Conservation (phyloP, 352 stramenopile species). For the Peronospora tabacina region DNA sequence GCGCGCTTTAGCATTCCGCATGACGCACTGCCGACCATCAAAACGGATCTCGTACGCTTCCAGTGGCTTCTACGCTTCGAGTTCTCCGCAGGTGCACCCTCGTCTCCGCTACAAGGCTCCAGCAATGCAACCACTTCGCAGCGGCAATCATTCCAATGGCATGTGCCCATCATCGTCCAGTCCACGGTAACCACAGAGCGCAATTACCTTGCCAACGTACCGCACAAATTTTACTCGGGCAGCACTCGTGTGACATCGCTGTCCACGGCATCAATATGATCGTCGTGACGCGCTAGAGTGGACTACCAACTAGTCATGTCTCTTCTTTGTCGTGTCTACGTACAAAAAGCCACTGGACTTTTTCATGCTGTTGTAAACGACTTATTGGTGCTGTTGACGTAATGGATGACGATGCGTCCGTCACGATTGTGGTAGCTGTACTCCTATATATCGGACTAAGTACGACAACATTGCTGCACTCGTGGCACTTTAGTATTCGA, state of each 20-base stretch:
- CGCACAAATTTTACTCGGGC: slow-evolving; percentile 46
- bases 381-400: slow-evolving; percentile 16
- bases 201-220: slow-evolving; percentile 42
- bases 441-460: neutral
- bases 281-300: slow-evolving; percentile 2
- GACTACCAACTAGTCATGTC: neutral
- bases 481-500: slow-evolving; percentile 23
- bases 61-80: slow-evolving; percentile 57
- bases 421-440: slow-evolving; percentile 7
- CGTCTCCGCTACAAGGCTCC: neutral
- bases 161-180: slow-evolving; percentile 45
- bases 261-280: slow-evolving; percentile 5
- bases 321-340: neutral
- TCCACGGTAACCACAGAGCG: slow-evolving; percentile 24
- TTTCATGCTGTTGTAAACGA: neutral
- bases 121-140: slow-evolving; percentile 3
- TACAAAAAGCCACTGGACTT: neutral
- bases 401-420: slow-evolving; percentile 10
- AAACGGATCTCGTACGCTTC: slow-evolving; percentile 53
- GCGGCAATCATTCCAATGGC: slow-evolving; percentile 45
- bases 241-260: slow-evolving; percentile 28
- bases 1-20: slow-evolving; percentile 48
- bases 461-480: slow-evolving; percentile 1
- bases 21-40: slow-evolving; percentile 48
- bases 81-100: slow-evolving; percentile 33